phyloP scores from a whole-genome alignment of 305 asterid genomes.

The Coffea humblotiana region DNA sequence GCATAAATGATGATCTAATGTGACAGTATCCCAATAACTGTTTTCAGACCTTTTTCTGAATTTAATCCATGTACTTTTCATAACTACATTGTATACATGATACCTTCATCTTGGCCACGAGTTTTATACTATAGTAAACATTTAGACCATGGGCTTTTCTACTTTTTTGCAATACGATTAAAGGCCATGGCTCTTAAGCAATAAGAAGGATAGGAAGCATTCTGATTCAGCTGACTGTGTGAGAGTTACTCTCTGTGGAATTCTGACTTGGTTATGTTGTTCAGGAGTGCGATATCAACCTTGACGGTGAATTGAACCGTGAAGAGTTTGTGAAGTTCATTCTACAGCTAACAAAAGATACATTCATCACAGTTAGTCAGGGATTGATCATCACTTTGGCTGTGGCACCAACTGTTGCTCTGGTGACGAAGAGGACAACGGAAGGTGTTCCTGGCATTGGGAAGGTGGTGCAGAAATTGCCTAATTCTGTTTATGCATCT shows the following conservation, averaged over 20 bases:
- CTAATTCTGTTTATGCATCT: constrained; percentile 74
- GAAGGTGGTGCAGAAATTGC: constrained; percentile 75
- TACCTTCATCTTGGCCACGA: no score
- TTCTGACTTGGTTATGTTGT: background rate
- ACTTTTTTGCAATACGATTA: background rate
- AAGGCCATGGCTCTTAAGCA: background rate
- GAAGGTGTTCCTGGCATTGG: constrained; percentile 88
- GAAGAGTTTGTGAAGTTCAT: constrained; percentile 73
- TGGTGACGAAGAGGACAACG: constrained; percentile 72
- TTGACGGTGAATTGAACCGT: constrained; percentile 78
- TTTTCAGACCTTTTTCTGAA: background rate
- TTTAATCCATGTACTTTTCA: background rate
- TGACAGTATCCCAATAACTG: background rate
- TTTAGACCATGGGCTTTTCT: background rate
- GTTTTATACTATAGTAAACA: background rate
- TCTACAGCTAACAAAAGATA: constrained; percentile 55
- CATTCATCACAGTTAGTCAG: constrained; percentile 66
- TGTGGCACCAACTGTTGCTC: constrained; percentile 81
- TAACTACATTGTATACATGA: background rate
- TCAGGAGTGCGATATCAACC: constrained; percentile 76
- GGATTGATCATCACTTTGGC: constrained; percentile 75
- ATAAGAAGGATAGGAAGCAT: background rate
- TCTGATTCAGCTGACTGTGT: background rate
- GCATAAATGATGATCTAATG: background rate
- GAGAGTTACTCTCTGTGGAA: background rate